phyloP scores from a whole-genome alignment of 306 rosid species.

The Amphicarpaea edgeworthii region DNA sequence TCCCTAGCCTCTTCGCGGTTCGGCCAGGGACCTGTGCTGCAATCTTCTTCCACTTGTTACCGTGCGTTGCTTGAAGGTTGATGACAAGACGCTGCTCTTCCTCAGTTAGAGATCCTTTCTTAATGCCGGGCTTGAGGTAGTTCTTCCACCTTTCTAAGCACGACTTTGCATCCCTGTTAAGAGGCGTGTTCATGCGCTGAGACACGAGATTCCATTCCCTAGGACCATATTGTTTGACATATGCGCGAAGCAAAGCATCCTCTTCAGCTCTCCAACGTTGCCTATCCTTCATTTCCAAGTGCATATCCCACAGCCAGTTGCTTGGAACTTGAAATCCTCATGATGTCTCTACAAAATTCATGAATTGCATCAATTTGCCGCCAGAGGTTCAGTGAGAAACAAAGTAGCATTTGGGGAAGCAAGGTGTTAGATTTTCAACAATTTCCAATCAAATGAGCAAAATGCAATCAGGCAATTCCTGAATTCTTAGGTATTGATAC shows the following conservation, averaged over 20 bases:
- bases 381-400: constrained; percentile 15
- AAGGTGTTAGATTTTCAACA: not conserved
- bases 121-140: constrained; percentile 85
- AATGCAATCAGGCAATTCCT: not conserved
- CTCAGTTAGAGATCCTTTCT: constrained; percentile 84
- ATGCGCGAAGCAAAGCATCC: constrained; percentile 79
- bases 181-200: constrained; percentile 81
- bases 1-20: constrained; percentile 86
- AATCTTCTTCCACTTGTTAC: constrained; percentile 90
- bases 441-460: not conserved
- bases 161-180: constrained; percentile 81
- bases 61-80: constrained; percentile 78
- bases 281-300: constrained; percentile 85
- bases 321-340: constrained; percentile 67
- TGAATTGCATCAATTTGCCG: constrained; percentile 34
- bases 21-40: constrained; percentile 88
- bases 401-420: not conserved
- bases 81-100: constrained; percentile 86
- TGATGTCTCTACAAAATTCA: constrained; percentile 63
- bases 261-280: constrained; percentile 88
- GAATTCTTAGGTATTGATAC: not conserved
- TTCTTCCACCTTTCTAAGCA: constrained; percentile 94
- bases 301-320: constrained; percentile 62
- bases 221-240: constrained; percentile 89
- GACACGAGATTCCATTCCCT: constrained; percentile 92